Base-by-base conservation (phyloP, 257 asterid species). In the Catharanthus roseus region DNA sequence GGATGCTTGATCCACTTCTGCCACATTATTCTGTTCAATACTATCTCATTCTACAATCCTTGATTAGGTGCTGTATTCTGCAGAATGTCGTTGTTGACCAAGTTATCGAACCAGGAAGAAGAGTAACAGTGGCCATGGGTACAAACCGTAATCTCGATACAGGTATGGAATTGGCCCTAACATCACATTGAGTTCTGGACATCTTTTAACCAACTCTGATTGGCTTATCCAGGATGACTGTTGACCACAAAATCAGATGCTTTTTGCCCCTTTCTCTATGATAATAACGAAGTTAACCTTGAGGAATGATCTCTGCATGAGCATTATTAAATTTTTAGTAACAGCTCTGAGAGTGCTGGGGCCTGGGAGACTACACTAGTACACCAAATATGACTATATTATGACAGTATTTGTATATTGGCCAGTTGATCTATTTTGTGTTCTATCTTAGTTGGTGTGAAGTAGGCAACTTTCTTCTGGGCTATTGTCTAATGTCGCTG, bases 61-160 rank as follows among this genome's bases (percentile, higher is more conserved):
- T 31, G 67, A 61, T 61, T 44, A 57, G 80, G 69, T 68, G 65
- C 42, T 77, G 24, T 74, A 39, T 44, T 64, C 13, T 78, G 88
- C 96, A 95, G 99, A 81, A 80, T 83, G 83, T 89, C 53, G 72
- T 77, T 67, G 77, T 95, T 50, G 90, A 88, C 77, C 78, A 87
- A 86, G 88, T 74, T 64, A 79, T 86, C 68, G 92, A 86, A 75
- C 93, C 96, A 41, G 99, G 99, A 45, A 84, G 18, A 83, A 87
- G 99, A 83, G 97, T 91, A 45, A 95, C 99, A 19, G 97, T 95
- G 67, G 90, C 91, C 51, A 91, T 88, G 96, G 97, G 97, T 72
- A 75, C 85, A 55, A 78, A 88, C 54, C 95, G 95, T 70, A 81
- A 82, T 71, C 83, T 88, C 45, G 92, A 86, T 76, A 70, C 87